Base-by-base conservation (phyloP, 352 stramenopile species). In the Phytopythium delawarense region DNA sequence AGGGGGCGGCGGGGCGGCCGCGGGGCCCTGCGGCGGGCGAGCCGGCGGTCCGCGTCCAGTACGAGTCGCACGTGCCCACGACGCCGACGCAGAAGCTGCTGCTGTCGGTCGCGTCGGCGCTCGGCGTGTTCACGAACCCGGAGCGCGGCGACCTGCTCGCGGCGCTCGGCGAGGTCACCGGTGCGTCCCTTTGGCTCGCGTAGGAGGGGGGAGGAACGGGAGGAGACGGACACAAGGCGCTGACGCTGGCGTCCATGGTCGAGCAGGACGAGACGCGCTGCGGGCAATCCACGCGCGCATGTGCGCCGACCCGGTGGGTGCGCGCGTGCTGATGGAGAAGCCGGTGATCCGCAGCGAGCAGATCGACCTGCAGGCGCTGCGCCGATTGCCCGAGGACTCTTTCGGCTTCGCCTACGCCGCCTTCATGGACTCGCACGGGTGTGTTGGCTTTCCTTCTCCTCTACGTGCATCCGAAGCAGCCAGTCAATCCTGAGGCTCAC, bases 141-240 rank as follows among this genome's bases (percentile, higher is more conserved):
- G 93, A 97, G 54, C 88, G 96, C 34, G 94, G 81, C 25, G 97
- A 99, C 75, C 97, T 98, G 76, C 83, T 99, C 16, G 96, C 96
- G 6, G 77, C 81, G 18, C 76, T 99, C 8, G 97, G 95, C 23
- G 97, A 99, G 72, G 85, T 97, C 35, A 99, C 96, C 1, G 94
- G 90, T 57, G 37, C 40, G 42, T 64, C 37, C 16, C 28, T 20
- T 5, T 39, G 28, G 13, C 3, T 0, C 21, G 5, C 15, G 35
- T 4, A 4, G 37, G 7, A 4, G n/a, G n/a, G 11, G 2, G 25
- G 35, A 58, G 15, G 20, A 13, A 6, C 15, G 16, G 15, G 11
- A 12, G 32, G 8, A 35, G 20, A n/a, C 2, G 6, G 18, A 20
- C 15, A 45, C 25, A 28, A 28, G 25, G 2, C 25, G 25, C 25